phyloP scores from a whole-genome alignment of 1,284 basidiomycete genomes.

The Phaffia rhodozyma region DNA sequence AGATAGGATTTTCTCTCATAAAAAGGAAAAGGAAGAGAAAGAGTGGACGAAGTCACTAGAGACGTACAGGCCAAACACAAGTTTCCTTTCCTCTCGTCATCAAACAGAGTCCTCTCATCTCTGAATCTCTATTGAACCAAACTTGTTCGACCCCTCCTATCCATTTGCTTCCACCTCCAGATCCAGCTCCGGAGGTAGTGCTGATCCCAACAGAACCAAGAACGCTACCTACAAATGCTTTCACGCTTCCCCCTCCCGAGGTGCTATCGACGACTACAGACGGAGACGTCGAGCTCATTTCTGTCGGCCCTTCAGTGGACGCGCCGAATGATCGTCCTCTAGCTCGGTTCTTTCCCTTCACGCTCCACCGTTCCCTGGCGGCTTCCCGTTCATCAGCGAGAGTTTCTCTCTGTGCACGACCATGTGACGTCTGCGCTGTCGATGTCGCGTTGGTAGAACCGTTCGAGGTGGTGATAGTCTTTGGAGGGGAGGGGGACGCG shows the following conservation, averaged over 20 bases:
- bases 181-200: not conserved
- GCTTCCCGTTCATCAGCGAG: too few relatives aligned
- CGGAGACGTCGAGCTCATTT: not conserved
- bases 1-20: not conserved
- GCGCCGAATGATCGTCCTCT: not conserved
- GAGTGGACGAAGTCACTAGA: not conserved
- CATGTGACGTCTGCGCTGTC: too few relatives aligned
- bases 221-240: not conserved
- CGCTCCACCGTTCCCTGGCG: not conserved
- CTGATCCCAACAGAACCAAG: not conserved
- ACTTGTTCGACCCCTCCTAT: not conserved
- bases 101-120: constrained; percentile 1
- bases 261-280: not conserved
- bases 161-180: not conserved
- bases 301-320: too few relatives aligned
- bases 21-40: not conserved
- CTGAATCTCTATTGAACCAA: not conserved
- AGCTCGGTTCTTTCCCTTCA: not conserved
- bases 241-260: not conserved
- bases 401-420: too few relatives aligned
- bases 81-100: not conserved
- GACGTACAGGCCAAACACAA: not conserved
- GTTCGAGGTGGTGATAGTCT: too few relatives aligned
- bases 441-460: too few relatives aligned
- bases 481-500: too few relatives aligned